phyloP scores from a whole-genome alignment of 192 early-diverging fungal species.

The Glomus cerebriforme region DNA sequence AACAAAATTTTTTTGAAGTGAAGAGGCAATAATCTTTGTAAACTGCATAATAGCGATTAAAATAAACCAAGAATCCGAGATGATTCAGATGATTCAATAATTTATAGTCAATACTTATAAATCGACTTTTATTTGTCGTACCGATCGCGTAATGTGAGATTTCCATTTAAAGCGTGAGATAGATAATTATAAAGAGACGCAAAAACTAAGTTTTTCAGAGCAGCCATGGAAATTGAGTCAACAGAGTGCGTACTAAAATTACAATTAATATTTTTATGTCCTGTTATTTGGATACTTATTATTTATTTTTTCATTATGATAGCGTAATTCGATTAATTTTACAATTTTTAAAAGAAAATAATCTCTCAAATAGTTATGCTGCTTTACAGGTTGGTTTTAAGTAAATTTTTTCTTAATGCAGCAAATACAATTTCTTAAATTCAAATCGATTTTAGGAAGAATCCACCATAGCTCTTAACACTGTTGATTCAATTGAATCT shows the following conservation, averaged over 20 bases:
- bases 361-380: constrained; percentile 73
- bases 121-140: background rate
- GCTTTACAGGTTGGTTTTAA: constrained; percentile 64
- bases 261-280: background rate
- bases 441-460: constrained; percentile 62
- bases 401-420: background rate
- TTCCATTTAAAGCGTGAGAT: background rate
- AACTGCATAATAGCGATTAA: background rate
- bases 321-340: constrained; percentile 85
- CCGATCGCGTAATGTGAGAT: background rate
- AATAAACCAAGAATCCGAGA: background rate
- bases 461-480: constrained; percentile 75
- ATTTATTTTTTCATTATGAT: background rate
- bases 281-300: constrained; percentile 8
- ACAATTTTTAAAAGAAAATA: constrained; percentile 93
- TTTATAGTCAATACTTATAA: too few relatives aligned
- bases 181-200: background rate
- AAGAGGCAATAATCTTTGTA: background rate
- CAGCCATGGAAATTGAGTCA: constrained; percentile 60
- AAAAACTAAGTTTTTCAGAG: background rate
- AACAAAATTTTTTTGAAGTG: background rate
- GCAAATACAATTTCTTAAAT: background rate
- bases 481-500: constrained; percentile 75
- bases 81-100: too few relatives aligned
- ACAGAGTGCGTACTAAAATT: constrained; percentile 50